Evolutionary conservation across 257 asterid species (phyloP).

Genomic region (Solanum gandarillasii): DNA sequence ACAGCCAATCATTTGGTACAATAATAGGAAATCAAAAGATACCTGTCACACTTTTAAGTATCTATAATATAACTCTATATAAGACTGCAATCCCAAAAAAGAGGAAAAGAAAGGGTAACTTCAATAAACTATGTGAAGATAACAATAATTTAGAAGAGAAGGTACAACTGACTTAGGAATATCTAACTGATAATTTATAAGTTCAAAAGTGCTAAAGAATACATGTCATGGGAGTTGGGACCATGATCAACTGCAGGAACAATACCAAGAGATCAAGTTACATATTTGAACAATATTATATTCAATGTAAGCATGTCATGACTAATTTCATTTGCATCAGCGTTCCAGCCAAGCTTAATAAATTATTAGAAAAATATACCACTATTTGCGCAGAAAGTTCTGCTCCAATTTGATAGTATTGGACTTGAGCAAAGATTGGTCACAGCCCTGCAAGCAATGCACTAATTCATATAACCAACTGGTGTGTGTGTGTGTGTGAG

Average conservation of each 20-base stretch:
- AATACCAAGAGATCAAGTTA: background rate
- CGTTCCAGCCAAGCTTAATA: background rate
- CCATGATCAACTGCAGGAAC: background rate
- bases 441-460: slow-evolving; percentile 28
- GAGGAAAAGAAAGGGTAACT: background rate
- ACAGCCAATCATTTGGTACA: background rate
- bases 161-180: background rate
- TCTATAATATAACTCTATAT: background rate
- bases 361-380: slow-evolving; percentile 26
- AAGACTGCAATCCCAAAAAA: background rate
- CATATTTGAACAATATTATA: background rate
- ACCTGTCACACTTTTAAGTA: background rate
- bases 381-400: slow-evolving; percentile 53
- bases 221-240: background rate
- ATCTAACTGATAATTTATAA: background rate
- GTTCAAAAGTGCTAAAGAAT: background rate
- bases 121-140: background rate
- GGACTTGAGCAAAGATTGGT: slow-evolving; percentile 19
- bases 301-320: background rate
- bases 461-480: slow-evolving; percentile 3
- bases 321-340: background rate
- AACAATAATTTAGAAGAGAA: background rate
- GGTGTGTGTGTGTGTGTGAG: background rate
- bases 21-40: background rate
- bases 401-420: slow-evolving; percentile 33